phyloP scores from a whole-genome alignment of 2,329 filamentous ascomycete genomes.

The Scortechinia acanthostroma region DNA sequence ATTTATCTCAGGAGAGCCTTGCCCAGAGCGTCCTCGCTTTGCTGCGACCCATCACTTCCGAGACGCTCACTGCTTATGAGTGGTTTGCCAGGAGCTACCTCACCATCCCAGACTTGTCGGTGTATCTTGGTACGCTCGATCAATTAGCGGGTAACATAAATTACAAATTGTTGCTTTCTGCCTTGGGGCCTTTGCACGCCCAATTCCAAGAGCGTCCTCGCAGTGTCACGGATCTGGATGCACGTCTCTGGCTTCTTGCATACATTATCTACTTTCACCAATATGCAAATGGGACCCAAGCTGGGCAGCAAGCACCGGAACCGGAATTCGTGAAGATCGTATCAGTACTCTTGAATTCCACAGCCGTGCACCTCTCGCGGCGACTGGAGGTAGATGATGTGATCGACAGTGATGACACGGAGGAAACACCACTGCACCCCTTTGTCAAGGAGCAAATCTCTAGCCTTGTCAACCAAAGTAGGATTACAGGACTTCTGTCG shows the following conservation, averaged over 20 bases:
- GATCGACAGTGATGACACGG: constrained; percentile 12
- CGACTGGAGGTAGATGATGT: constrained; percentile 15
- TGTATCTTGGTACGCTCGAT: constrained; percentile 24
- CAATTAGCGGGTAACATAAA: constrained; percentile 35
- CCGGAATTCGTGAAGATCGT: constrained; percentile 18
- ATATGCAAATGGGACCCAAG: constrained; percentile 22
- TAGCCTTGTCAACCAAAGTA: constrained; percentile 68
- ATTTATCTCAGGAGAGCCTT: constrained; percentile 14
- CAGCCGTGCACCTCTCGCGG: constrained; percentile 44
- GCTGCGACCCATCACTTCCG: constrained; percentile 28
- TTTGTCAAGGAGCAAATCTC: constrained; percentile 62
- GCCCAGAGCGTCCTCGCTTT: constrained; percentile 25
- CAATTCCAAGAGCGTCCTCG: constrained; percentile 10
- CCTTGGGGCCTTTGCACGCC: constrained; percentile 4
- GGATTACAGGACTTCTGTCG: constrained; percentile 57
- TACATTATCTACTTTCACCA: constrained; percentile 51
- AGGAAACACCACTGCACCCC: constrained; percentile 26
- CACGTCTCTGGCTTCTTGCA: constrained; percentile 46
- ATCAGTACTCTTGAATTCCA: constrained; percentile 30
- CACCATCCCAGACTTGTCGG: constrained; percentile 27
- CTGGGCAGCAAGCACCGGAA: constrained; percentile 23
- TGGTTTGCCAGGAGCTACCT: constrained; percentile 34
- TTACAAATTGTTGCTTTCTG: constrained; percentile 32
- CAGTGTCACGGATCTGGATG: constrained; percentile 19
- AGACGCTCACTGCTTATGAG: constrained; percentile 31